These are phyloP conservation scores for Aspergillus intermedius DNA, from an alignment of 2,329 filamentous ascomycete genomes.

Conservation along the genomic window DNA sequence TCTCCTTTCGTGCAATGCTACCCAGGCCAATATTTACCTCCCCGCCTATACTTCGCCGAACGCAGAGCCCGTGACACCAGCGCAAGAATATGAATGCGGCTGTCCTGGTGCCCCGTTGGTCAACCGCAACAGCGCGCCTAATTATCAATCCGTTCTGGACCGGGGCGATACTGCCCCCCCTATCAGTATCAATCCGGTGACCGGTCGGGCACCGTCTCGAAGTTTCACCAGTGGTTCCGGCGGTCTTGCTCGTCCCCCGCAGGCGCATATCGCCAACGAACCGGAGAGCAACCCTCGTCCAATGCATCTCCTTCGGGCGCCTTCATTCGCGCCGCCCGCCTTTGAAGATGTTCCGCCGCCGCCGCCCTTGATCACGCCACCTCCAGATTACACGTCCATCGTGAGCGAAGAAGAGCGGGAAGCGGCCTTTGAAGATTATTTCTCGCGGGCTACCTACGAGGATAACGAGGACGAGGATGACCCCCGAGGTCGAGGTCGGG, in stretches of 20 bases:
- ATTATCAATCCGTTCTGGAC: conserved; percentile 15
- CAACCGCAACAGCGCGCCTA: conserved; percentile 22
- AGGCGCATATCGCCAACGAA: conserved; percentile 45
- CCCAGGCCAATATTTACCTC: conserved; percentile 77
- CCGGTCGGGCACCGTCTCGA: conserved; percentile 19
- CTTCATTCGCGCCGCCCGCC: conserved; percentile 80
- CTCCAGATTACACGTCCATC: conserved; percentile 75
- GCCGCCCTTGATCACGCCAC: conserved; percentile 68
- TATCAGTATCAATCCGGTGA: conserved; percentile 12
- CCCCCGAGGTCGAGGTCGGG: conserved; percentile 38
- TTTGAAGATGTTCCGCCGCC: conserved; percentile 77
- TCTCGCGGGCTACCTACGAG: conserved; percentile 63
- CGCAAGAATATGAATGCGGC: conserved; percentile 56
- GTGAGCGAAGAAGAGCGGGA: conserved; percentile 62
- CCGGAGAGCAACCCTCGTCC: conserved; percentile 53
- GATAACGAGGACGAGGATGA: conserved; percentile 50
- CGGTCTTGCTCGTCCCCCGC: conserved; percentile 40
- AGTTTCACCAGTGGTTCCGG: conserved; percentile 36
- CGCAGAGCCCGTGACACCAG: conserved; percentile 43
- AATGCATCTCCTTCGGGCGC: conserved; percentile 75
- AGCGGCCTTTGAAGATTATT: conserved; percentile 74
- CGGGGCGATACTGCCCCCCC: conserved; percentile 22
- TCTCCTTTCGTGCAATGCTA: conserved; percentile 87
- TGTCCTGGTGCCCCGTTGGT: conserved; percentile 59
- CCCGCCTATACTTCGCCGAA: conserved; percentile 67